Base-by-base conservation (phyloP, 1,284 basidiomycete genomes). In the Marasmius tenuissimus region DNA sequence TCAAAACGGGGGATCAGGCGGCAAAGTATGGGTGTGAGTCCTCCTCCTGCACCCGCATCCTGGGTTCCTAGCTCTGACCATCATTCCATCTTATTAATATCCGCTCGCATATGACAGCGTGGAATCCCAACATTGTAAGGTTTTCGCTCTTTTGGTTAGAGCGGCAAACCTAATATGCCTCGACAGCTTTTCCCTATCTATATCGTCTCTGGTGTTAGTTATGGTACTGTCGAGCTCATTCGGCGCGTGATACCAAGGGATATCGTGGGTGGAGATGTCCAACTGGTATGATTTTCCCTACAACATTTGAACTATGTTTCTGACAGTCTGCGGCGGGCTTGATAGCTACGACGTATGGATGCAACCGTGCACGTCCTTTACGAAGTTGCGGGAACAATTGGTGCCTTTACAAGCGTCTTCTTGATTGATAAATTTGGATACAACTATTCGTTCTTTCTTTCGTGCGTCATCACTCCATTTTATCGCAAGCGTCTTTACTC, bases 171-270 rank as follows among this genome's bases (percentile, higher is more conserved):
- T 35, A 20, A 20, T n/a, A 22, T 7, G 39, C 35, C 12, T 18
- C 38, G 45, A 47, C 20, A 73, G 72, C 71, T 74, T 20, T 73
- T 73, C 64, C 65, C 73, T 38, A 64, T 73, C 10, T 74, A 72
- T 72, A 74, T 72, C 16, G 49, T 73, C 3, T 59, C 66, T 18
- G 73, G 72, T 53, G 66, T 75, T 34, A 66, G 69, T 3, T 72
- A 73, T 57, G 72, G 73, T 53, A 73, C 73, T 71, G 73, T 73
- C 18, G 72, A 73, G 53, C 65, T 74, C 16, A 75, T 75, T 55
- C 72, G 73, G 39, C 71, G 73, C 59, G 72, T 75, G 18, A 75
- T 73, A 50, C 72, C 73, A n/a, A 69, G 68, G 12, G 73, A 73
- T 63, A 73, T 74, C 20, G 72, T 73, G 33, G 73, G 73, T 16